A percentile compares a stretch with the other conserved stretches of the same genome.
Evolutionary conservation across 768 basidiomycete genomes (phyloP).

Genomic region (Tricholoma terreum): DNA sequence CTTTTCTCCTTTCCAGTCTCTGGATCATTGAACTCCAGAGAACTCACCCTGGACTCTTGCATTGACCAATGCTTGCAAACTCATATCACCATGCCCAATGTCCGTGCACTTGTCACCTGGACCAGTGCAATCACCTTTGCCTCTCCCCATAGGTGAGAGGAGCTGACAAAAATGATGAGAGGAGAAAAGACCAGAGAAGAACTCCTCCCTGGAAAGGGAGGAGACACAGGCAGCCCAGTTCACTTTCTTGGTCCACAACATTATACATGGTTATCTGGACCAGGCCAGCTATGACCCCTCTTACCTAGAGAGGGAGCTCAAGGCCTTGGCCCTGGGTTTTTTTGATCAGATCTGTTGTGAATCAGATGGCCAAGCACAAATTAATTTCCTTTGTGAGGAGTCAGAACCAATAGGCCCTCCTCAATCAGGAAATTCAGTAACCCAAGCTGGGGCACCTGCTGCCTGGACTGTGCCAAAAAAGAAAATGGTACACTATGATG

Average conservation of each 20-base stretch:
- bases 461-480: background rate
- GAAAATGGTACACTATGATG: background rate
- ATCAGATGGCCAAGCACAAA: background rate
- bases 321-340: background rate
- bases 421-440: background rate
- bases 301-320: background rate
- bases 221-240: too few species aligned
- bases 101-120: too few species aligned
- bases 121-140: too few species aligned
- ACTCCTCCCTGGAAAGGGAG: too few species aligned
- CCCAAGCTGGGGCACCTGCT: background rate
- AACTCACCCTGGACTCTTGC: background rate
- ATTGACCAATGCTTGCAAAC: too few species aligned
- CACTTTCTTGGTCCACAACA: background rate
- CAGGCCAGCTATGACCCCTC: background rate
- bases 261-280: background rate
- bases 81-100: too few species aligned
- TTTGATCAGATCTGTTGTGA: background rate
- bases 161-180: background rate
- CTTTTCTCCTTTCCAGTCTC: too few species aligned
- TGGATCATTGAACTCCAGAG: background rate
- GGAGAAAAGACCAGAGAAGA: too few species aligned
- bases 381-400: background rate
- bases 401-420: background rate
- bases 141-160: background rate